Base-by-base conservation (phyloP, 257 asterid species). In the Fraxinus anomala region DNA sequence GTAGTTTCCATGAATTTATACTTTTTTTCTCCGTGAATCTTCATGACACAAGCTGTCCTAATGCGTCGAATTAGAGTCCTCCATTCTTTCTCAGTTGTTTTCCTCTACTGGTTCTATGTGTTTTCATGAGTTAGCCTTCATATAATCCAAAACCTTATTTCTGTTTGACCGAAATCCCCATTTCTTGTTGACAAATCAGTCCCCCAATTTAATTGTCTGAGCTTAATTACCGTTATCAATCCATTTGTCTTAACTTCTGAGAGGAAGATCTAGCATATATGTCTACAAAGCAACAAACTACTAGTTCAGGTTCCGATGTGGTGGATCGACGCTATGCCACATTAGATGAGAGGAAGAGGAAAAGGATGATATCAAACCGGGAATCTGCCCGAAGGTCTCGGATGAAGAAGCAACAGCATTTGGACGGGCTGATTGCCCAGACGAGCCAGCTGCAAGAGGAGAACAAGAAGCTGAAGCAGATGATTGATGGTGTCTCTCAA, bases 71-170 rank as follows among this genome's bases (percentile, higher is more conserved):
- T 91, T 77, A 88, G 96, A 75, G 63, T 85, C 44, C 85, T 81
- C 68, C 96, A 92, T 76, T 92, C 97, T 19, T 89, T 92, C 77
- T 92, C 97, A 17, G 92, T 89, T 0, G 87, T 92, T 9, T 92
- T 92, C 74, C 97, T 92, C 28, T 85, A 92, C 54, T 90, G 94
- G 90, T 89, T 91, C 77, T 91, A 92, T 73, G 88, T 82, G 76
- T 86, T 89, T 70, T 87, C 88, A 6, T 88, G 84, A 87, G 74
- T 24, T 24, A 79, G 70, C 39, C 33, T 73, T 37, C 33, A 17
- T 1, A 68, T 69, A 19, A 11, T 9, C 5, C 21, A 23, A 59
- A 14, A 14, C 4, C 40, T 16, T 36, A 30, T 28, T 69, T n/a
- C 51, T 70, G 40, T 33, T 21, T 1, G 40, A 23, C 49, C 33